These are phyloP conservation scores for Lactarius sp. DNA, from an alignment of 768 basidiomycete species.

Conservation along the genomic window DNA sequence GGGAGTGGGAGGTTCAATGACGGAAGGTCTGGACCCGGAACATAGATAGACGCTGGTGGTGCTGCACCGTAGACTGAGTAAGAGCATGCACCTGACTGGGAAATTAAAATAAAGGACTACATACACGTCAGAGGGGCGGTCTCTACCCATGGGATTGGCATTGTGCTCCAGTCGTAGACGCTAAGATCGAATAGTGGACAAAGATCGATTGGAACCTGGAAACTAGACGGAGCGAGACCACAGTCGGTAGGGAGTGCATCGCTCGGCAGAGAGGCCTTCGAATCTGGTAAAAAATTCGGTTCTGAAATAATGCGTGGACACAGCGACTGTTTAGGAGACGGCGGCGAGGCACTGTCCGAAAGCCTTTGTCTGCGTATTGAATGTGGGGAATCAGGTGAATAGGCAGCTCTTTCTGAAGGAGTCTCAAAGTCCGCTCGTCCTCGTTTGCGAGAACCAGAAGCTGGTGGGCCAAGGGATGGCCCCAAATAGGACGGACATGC, in stretches of 20 bases:
- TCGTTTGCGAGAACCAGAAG: not conserved
- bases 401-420: not conserved
- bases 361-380: not conserved
- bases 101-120: not conserved
- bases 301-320: not conserved
- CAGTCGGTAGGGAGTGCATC: not conserved
- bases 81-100: not conserved
- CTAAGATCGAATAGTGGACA: not conserved
- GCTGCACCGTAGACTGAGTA: not conserved
- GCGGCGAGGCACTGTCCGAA: not conserved
- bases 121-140: not conserved
- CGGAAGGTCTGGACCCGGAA: constrained; percentile 1
- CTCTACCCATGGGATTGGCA: not conserved
- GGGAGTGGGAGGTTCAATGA: not conserved
- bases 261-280: not conserved
- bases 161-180: constrained; percentile 1
- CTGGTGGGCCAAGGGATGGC: not conserved
- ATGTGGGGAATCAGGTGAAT: not conserved
- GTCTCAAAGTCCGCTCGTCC: not conserved
- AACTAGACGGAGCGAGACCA: not conserved
- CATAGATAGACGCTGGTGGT: not conserved
- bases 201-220: not conserved
- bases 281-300: not conserved
- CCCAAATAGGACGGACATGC: not conserved
- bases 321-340: not conserved